Evolutionary conservation across 1,139 yeast genomes (phyloP), one percentile per base, ranked within the genome.

Genomic region (Saccharomyces hybrid): DNA sequence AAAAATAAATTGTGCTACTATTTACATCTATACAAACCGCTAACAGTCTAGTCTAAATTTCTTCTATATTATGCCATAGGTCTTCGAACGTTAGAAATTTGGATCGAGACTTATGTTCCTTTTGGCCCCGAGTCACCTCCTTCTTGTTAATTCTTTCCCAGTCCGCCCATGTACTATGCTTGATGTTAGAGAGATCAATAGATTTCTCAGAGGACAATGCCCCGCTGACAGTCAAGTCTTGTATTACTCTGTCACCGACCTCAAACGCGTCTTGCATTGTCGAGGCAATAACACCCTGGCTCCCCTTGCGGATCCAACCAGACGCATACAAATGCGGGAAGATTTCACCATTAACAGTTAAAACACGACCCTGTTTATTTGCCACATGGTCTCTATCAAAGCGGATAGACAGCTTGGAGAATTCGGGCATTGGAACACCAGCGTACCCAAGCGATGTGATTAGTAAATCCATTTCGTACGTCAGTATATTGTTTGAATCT

Each of bases 271-370:
- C 95, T 77, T 86, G 78, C 88, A 93, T 88, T 0, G 99, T 89
- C 14, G 87, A 79, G 13, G 96, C 96, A 59, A 93, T 93, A 5
- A 90, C 96, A 0, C 99, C 99, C 41, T 81, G 79, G 7, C 97
- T 89, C 0, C 97, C 96, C 54, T 80, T 84, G 57, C 86, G 83
- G 53, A 91, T 86, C 99, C 99, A 93, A 0, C 99, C 99, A 3
- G 93, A 76, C 1, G 88, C 83, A 63, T 90, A 93, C 61, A 88
- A 73, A 0, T 91, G 88, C 0, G 77, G 74, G 26, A 71, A 54
- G 0, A 60, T 64, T 1, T 67, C 60, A n/a, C 65, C 70, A 2
- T 65, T 59, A 0, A 57, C 55, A n/a, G 73, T 67, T 13, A 78
- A 62, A 0, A 86, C 79, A 52, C 85, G 77, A 0, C 97, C 97